These are phyloP conservation scores for Chaetomidium leptoderma DNA, from an alignment of 495 filamentous ascomycete species.

Conservation along the genomic window DNA sequence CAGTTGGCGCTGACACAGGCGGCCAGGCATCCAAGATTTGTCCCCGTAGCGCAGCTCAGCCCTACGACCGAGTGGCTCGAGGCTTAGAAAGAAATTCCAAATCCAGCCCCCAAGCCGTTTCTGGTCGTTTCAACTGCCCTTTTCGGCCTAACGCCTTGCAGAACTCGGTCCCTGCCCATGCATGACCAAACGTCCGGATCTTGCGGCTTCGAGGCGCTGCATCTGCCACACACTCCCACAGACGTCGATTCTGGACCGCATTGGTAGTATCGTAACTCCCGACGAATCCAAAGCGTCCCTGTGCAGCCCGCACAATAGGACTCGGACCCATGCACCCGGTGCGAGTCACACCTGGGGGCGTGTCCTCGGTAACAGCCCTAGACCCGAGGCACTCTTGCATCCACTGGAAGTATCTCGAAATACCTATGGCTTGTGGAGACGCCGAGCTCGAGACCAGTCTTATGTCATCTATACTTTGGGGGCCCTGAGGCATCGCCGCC, in stretches of 20 bases:
- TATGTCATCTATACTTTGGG: conserved; percentile 21
- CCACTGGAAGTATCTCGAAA: conserved; percentile 5
- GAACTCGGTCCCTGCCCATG: conserved; percentile 5
- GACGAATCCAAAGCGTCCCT: not conserved
- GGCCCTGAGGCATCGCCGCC: conserved; percentile 15
- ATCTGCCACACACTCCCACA: conserved; percentile 4
- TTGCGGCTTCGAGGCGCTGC: conserved; percentile 9
- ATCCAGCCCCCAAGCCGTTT: conserved; percentile 10
- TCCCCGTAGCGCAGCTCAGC: conserved; percentile 14
- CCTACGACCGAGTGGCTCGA: conserved; percentile 13
- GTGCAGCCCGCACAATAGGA: not conserved
- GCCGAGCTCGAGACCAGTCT: conserved; percentile 11
- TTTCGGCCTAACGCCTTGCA: conserved; percentile 1
- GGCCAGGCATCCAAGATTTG: conserved; percentile 15
- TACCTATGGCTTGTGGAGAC: conserved; percentile 12
- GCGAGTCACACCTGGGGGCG: conserved; percentile 15
- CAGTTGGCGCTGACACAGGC: conserved; percentile 20
- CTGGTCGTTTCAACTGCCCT: conserved; percentile 5
- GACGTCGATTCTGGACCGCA: not conserved
- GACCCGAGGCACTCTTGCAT: not conserved
- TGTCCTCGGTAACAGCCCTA: conserved; percentile 6
- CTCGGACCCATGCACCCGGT: conserved; percentile 9
- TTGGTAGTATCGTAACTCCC: conserved; percentile 5
- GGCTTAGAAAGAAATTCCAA: conserved; percentile 8
- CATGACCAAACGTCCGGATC: conserved; percentile 12